phyloP scores from a whole-genome alignment of 306 rosid genomes.

The Sesbania bispinosa region DNA sequence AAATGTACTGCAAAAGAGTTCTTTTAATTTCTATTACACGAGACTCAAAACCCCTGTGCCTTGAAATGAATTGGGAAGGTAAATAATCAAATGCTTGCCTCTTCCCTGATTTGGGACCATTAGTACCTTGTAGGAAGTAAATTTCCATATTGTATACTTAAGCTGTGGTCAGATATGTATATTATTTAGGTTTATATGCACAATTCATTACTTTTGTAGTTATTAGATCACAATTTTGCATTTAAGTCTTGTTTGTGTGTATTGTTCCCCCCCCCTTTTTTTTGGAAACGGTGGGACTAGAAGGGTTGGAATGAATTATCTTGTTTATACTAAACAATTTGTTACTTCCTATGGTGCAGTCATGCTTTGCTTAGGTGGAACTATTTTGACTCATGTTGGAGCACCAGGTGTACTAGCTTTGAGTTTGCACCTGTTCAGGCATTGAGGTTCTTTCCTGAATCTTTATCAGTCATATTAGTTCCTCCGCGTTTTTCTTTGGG shows the following conservation, averaged over 20 bases:
- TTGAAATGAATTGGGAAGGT: conserved; percentile 22
- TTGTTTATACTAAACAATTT: background rate
- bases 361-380: background rate
- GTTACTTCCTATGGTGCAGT: conserved; percentile 22
- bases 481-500: background rate
- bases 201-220: background rate
- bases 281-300: background rate
- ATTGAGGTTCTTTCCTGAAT: background rate
- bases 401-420: background rate
- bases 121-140: background rate
- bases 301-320: background rate
- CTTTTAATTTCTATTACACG: conserved; percentile 21
- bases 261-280: too few relatives aligned
- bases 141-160: background rate
- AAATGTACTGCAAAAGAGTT: conserved; percentile 14
- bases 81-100: background rate
- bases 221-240: background rate
- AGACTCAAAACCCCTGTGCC: conserved; percentile 9
- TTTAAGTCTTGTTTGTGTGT: background rate
- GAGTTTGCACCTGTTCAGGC: conserved; percentile 18
- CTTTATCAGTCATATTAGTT: background rate
- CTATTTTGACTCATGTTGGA: conserved; percentile 21
- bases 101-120: background rate
- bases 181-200: background rate
- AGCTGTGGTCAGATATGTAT: background rate